Base-by-base conservation (phyloP, 73 alveolate genomes). In the Paramecium octaurelia region DNA sequence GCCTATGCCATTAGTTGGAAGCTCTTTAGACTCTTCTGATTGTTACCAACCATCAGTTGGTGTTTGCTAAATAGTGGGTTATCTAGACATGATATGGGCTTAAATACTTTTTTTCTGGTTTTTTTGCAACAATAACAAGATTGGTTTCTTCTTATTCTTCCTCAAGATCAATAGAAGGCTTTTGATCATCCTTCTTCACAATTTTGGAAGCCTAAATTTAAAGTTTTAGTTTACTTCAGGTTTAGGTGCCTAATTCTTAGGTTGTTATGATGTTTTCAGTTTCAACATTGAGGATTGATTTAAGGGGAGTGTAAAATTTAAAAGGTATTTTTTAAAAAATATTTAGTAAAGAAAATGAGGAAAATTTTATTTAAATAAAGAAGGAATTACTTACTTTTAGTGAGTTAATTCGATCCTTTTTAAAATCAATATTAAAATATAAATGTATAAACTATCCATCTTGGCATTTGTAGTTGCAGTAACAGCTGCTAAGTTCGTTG, bases 351-450 rank as follows among this genome's bases (percentile, higher is more conserved):
- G 24, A 59, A 59, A 20, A 59, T 59, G 38, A 14, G 14, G 31
- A 54, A 54, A 54, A 35, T 18, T 48, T 59, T 59, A 24, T 59
- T 59, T 59, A 59, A 59, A 59, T 59, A 59, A 31, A 12, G 84
- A 64, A 27, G 46, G 29, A 31, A 64, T 3, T 23, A 27, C 10
- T 31, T 5, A 64, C 3, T 6, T 73, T 73, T 35, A 35, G 2
- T 40, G 43, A 68, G 73, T 20, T 20, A 58, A 64, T 27, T 27
- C 46, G 57, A 42, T 80, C 50, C 91, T 76, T 76, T 76, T 76
- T 76, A 40, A 76, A 76, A 38, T 40, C n/a, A 76, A 76, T 38
- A 76, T 76, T 76, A 76, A 80, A 54, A 54, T 54, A 8, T 40
- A 44, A 18, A 80, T 80, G 42, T 20, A 35, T 35, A 80, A 80